phyloP scores from a whole-genome alignment of 2,329 filamentous ascomycete genomes.

The Botrytis cinerea region DNA sequence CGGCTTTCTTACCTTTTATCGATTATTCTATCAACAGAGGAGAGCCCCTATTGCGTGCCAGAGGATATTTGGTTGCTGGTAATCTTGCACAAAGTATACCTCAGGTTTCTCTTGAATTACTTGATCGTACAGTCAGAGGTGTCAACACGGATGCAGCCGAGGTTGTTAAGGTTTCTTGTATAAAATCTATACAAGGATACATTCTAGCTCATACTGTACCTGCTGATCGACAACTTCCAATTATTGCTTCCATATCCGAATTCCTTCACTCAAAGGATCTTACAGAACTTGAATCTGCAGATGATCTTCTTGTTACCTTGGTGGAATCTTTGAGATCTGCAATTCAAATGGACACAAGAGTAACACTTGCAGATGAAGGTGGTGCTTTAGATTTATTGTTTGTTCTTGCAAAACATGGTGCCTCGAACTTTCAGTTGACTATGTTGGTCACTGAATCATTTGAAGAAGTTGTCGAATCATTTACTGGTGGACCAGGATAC shows the following conservation, averaged over 20 bases:
- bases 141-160: conserved; percentile 78
- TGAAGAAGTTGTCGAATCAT: conserved; percentile 75
- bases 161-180: conserved; percentile 87
- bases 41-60: conserved; percentile 77
- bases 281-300: conserved; percentile 80
- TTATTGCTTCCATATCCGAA: conserved; percentile 62
- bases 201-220: conserved; percentile 54
- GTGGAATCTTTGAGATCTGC: conserved; percentile 83
- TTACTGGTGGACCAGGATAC: conserved; percentile 71
- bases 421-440: conserved; percentile 86
- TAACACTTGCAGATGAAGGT: conserved; percentile 71
- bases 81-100: conserved; percentile 70
- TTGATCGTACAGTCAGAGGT: conserved; percentile 73
- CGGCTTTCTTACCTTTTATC: conserved; percentile 78
- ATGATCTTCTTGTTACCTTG: conserved; percentile 88
- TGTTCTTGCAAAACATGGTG: conserved; percentile 82
- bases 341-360: conserved; percentile 74
- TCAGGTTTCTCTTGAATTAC: conserved; percentile 60
- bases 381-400: conserved; percentile 83
- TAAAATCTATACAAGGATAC: conserved; percentile 77
- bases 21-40: conserved; percentile 70
- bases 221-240: conserved; percentile 58
- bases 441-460: conserved; percentile 88
- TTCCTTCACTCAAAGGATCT: conserved; percentile 82
- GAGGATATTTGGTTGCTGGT: conserved; percentile 85